Evolutionary conservation across 139 green algal genomes (phyloP).

Genomic region (Chlamydomonas incerta): DNA sequence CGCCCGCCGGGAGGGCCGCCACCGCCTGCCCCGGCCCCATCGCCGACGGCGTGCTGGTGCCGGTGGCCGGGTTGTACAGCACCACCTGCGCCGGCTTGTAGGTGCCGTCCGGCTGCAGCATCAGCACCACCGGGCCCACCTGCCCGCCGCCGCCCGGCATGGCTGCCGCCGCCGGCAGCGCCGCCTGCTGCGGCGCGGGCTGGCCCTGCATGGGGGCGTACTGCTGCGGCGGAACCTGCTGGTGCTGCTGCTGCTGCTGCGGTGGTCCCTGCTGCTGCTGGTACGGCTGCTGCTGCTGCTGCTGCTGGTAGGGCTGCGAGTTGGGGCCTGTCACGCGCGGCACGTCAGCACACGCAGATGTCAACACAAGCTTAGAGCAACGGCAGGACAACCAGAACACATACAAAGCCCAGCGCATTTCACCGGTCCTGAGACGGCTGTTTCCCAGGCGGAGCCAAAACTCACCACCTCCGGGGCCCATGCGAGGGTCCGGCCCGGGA

Average conservation of each 20-base stretch:
- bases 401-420: too few species aligned
- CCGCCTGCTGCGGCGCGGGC: not conserved
- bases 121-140: slow-evolving; percentile 28
- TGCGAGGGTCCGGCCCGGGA: not conserved
- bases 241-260: not conserved
- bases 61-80: not conserved
- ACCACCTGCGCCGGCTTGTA: slow-evolving; percentile 42
- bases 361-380: too few species aligned
- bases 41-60: not conserved
- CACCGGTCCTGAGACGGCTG: too few species aligned
- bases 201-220: not conserved
- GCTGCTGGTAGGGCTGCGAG: not conserved
- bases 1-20: not conserved
- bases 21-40: not conserved
- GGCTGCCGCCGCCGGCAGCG: not conserved
- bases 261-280: not conserved
- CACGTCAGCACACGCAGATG: too few species aligned
- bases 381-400: too few species aligned
- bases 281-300: not conserved
- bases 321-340: too few species aligned
- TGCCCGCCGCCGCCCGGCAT: not conserved
- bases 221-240: not conserved
- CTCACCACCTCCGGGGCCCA: not conserved
- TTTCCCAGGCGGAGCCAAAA: not conserved
- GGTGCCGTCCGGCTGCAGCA: slow-evolving; percentile 42